Percentiles rank a stretch among this genome's conserved stretches.
Conservation (phyloP, 2,329 filamentous ascomycete genomes). For the Ceratocystis huliohia region DNA sequence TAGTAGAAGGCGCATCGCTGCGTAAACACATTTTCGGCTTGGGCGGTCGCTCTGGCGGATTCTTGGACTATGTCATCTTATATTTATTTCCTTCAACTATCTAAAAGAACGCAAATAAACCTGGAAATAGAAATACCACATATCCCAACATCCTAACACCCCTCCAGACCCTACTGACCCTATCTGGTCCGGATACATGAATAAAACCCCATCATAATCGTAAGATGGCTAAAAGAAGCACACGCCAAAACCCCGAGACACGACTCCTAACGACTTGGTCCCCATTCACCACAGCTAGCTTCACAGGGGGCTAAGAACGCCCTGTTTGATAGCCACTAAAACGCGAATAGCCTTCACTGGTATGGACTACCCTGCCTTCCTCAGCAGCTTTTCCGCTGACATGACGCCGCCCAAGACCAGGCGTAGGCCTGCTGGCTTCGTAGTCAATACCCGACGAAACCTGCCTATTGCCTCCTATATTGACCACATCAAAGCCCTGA, state of each 20-base stretch:
- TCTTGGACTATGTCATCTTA: background rate
- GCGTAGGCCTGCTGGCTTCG: slow-evolving; percentile 26
- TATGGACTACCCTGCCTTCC: slow-evolving; percentile 41
- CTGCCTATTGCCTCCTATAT: slow-evolving; percentile 40
- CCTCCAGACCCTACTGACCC: background rate
- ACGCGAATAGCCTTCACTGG: background rate
- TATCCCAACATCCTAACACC: background rate
- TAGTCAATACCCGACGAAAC: slow-evolving; percentile 49
- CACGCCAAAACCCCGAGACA: background rate
- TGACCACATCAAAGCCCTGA: slow-evolving; percentile 37
- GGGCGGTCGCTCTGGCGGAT: too few relatives aligned
- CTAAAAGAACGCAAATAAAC: too few relatives aligned
- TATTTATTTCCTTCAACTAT: background rate
- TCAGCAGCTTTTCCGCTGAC: slow-evolving; percentile 64
- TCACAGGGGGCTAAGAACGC: background rate
- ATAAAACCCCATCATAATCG: background rate
- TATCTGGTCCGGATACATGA: background rate
- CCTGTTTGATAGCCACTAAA: background rate
- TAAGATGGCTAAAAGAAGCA: background rate
- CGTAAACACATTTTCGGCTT: too few relatives aligned
- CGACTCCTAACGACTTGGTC: background rate
- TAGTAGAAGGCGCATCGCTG: too few relatives aligned
- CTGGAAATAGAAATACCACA: too few relatives aligned
- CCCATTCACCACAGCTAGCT: background rate
- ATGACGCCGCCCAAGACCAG: slow-evolving; percentile 38